These are phyloP conservation scores for Dalbergia cochinchinensis DNA, from an alignment of 306 rosid species.

Conservation along the genomic window DNA sequence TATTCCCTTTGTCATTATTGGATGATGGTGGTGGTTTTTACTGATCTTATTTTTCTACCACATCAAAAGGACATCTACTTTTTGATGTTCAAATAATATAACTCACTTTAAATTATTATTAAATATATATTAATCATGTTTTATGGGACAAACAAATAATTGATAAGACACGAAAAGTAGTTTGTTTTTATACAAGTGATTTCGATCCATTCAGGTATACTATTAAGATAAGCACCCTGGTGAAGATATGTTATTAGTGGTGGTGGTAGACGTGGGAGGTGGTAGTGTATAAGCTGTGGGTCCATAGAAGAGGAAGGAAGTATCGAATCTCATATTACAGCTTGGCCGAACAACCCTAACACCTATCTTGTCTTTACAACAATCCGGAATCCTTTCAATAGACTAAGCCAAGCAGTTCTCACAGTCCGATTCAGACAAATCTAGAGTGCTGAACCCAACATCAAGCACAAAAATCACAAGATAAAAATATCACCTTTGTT, in stretches of 20 bases:
- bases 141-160: too few relatives aligned
- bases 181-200: too few relatives aligned
- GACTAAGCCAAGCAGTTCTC: conserved; percentile 28
- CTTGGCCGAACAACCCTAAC: neutral
- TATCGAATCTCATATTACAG: neutral
- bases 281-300: neutral
- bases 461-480: neutral
- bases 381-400: neutral
- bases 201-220: too few relatives aligned
- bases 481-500: conserved; percentile 61
- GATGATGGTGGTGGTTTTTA: too few relatives aligned
- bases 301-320: neutral
- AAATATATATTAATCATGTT: too few relatives aligned
- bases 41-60: too few relatives aligned
- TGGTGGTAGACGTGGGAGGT: too few relatives aligned
- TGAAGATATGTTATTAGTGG: neutral
- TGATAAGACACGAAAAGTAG: too few relatives aligned
- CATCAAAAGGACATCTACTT: too few relatives aligned
- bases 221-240: neutral
- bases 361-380: neutral
- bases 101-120: too few relatives aligned
- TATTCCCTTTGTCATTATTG: too few relatives aligned
- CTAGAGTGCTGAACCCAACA: conserved; percentile 50
- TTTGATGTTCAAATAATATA: too few relatives aligned
- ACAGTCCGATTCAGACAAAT: conserved; percentile 38